phyloP scores from a whole-genome alignment of 768 basidiomycete genomes.

The Coprinopsis strossmayeri region DNA sequence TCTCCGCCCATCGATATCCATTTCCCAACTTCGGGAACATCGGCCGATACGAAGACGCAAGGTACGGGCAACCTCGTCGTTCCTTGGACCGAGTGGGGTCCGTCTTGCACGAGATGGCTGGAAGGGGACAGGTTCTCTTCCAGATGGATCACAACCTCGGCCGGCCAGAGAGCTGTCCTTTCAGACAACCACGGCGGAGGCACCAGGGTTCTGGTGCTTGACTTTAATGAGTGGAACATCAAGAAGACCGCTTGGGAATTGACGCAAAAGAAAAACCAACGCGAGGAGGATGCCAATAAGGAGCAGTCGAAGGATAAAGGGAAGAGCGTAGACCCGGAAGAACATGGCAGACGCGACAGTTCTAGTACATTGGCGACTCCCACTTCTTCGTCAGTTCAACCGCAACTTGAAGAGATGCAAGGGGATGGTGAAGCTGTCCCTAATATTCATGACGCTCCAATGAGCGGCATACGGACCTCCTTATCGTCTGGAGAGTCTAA shows the following conservation, averaged over 20 bases:
- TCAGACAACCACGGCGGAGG: conserved; percentile 9
- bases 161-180: conserved; percentile 26
- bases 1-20: conserved; percentile 6
- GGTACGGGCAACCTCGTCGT: no score
- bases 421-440: no score
- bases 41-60: background rate
- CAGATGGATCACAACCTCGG: conserved; percentile 33
- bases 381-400: background rate
- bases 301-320: background rate
- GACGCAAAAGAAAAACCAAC: conserved; percentile 1
- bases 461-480: no score
- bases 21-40: background rate
- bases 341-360: background rate
- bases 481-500: no score
- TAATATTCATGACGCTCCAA: no score
- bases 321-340: background rate
- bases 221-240: conserved; percentile 24
- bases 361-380: background rate
- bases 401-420: background rate
- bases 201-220: conserved; percentile 16
- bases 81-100: conserved; percentile 27
- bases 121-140: conserved; percentile 21
- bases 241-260: conserved; percentile 4
- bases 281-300: background rate
- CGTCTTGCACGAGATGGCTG: conserved; percentile 27